These are phyloP conservation scores for Fraxinus pennsylvanica DNA, from an alignment of 257 asterid species.

Conservation along the genomic window DNA sequence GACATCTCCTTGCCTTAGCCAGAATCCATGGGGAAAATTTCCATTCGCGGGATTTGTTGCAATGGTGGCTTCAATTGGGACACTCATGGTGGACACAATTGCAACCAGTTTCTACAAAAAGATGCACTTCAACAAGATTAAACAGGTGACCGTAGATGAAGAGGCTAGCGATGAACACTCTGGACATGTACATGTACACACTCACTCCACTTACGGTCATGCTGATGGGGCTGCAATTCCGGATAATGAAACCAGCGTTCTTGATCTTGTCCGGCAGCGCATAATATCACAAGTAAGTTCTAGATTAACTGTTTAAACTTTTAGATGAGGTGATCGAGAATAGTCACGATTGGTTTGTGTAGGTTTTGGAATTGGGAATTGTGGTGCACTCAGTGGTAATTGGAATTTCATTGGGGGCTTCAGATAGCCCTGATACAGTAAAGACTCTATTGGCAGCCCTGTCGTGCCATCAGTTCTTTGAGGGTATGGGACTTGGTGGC, in stretches of 20 bases:
- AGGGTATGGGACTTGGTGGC: constrained; percentile 75
- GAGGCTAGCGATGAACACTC: constrained; percentile 25
- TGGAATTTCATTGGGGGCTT: constrained; percentile 60
- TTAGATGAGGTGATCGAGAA: not conserved
- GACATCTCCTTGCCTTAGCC: constrained; percentile 41
- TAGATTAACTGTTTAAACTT: constrained; percentile 25
- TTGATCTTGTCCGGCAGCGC: constrained; percentile 51
- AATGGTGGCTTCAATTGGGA: constrained; percentile 43
- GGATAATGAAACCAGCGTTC: constrained; percentile 14
- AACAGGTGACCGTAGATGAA: constrained; percentile 28
- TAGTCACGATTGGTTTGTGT: not conserved
- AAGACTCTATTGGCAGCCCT: constrained; percentile 56
- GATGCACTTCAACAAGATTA: constrained; percentile 21
- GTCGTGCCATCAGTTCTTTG: constrained; percentile 65
- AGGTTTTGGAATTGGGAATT: constrained; percentile 68
- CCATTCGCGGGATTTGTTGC: constrained; percentile 52
- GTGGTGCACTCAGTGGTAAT: constrained; percentile 63
- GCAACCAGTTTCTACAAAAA: constrained; percentile 43
- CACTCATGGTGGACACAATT: constrained; percentile 44
- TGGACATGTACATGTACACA: constrained; percentile 31
- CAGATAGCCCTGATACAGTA: constrained; percentile 39
- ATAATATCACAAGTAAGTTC: constrained; percentile 53
- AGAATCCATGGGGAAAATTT: constrained; percentile 45
- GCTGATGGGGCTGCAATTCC: constrained; percentile 31
- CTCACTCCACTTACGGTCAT: constrained; percentile 36